Evolutionary conservation across 164 flowering plant species (phyloP).

Genomic region (Akebia trifoliata): DNA sequence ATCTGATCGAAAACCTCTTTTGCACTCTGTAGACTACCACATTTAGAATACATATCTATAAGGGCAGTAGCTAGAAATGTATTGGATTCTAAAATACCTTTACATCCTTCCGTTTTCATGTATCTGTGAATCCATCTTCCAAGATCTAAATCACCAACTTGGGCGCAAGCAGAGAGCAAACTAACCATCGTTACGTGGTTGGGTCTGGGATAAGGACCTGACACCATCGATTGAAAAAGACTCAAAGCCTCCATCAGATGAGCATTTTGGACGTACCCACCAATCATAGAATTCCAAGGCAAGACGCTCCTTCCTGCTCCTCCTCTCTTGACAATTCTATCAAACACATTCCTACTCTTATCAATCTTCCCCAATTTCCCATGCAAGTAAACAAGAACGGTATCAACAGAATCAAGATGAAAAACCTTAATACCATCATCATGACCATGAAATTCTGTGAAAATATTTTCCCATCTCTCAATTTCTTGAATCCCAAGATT

Average conservation of each 20-base stretch:
- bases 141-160: conserved; percentile 56
- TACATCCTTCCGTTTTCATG: conserved; percentile 27
- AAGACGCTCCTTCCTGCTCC: conserved; percentile 36
- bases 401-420: conserved; percentile 21
- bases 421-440: not conserved
- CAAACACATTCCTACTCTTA: conserved; percentile 42
- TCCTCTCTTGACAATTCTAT: conserved; percentile 21
- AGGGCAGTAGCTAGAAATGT: conserved; percentile 49
- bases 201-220: conserved; percentile 25
- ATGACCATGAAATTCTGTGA: conserved; percentile 10
- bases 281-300: conserved; percentile 58
- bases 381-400: conserved; percentile 43
- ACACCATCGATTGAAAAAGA: conserved; percentile 39
- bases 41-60: conserved; percentile 70
- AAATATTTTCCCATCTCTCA: conserved; percentile 40
- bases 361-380: conserved; percentile 49
- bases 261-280: conserved; percentile 50
- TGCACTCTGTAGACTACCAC: conserved; percentile 47
- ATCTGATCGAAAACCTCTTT: conserved; percentile 35
- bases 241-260: conserved; percentile 42
- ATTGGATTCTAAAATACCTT: conserved; percentile 36
- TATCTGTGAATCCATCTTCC: conserved; percentile 55
- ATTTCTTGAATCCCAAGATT: conserved; percentile 24
- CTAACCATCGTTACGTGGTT: conserved; percentile 73
- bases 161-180: conserved; percentile 64